Base-by-base conservation (phyloP, 331 rosid genomes). In the Dryas integrifolia region DNA sequence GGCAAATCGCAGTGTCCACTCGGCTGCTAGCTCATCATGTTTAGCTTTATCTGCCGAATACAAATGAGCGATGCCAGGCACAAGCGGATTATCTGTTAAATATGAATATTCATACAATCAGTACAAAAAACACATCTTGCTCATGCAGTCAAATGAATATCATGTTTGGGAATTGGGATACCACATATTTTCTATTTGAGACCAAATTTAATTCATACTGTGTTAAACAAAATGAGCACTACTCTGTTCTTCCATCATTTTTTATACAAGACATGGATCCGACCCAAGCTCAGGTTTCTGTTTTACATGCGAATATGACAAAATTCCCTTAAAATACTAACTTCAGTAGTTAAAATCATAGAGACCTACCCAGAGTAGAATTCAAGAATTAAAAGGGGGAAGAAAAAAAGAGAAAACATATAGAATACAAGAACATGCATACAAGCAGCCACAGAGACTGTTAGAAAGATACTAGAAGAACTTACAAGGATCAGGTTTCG, bases 1-100 rank as follows among this genome's bases (percentile, higher is more conserved):
- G 26, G 98, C 98, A 60, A 91, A 94, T 65, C 98, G 90, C 44
- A 70, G 76, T 2, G 97, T 94, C 96, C 97, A 91, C 81, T 88
- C 92, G 11, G 92, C 78, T 69, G 96, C 97, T 35, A 88, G 64
- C 61, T 85, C 87, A 71, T 90, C 96, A 58, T 94, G 89, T 82
- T 93, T 91, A 43, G 79, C 85, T 78, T 73, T 79, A 65, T 94
- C 97, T 57, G 85, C 81, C 85, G 85, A 82, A 85, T 85, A 94
- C 84, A 94, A 75, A 77, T 76, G 95, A 47, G 96, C 92, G 57
- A 89, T 88, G 30, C 88, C 81, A 7, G 96, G 91, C 39, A 87
- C 85, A 65, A 62, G 82, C 11, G 92, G 92, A 79, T 82, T 87
- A 84, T 91, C 96, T 94, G 90, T 81, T 67, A 61, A 52, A 21